phyloP scores from a whole-genome alignment of 1,139 yeast genomes.

The Blastobotrys aristatus region DNA sequence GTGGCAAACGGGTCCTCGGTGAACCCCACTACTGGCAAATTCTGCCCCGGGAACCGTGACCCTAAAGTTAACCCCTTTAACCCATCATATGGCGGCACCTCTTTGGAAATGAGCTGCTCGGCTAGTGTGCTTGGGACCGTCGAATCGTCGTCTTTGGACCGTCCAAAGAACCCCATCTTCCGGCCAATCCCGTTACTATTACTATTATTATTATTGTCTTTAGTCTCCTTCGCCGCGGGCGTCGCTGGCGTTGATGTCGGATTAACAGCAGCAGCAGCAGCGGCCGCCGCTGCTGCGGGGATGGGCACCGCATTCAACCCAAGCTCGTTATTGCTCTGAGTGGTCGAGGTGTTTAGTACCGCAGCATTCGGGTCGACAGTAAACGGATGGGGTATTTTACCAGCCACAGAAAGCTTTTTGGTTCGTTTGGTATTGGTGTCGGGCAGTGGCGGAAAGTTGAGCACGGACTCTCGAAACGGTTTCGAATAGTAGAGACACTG shows the following conservation, averaged over 20 bases:
- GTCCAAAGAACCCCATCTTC: conserved; percentile 15
- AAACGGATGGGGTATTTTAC: conserved; percentile 35
- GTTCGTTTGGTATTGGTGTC: conserved; percentile 16
- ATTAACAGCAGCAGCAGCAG: too few species aligned
- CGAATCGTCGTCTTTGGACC: conserved; percentile 2
- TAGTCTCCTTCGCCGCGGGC: conserved; percentile 1
- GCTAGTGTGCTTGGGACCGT: conserved; percentile 1
- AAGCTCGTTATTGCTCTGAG: conserved; percentile 14
- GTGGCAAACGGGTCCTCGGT: conserved; percentile 50
- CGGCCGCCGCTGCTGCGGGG: conserved; percentile 2
- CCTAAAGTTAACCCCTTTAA: conserved; percentile 32
- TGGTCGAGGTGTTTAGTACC: conserved; percentile 15
- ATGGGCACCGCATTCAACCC: conserved; percentile 14
- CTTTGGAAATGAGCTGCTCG: conserved; percentile 10
- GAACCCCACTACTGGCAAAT: conserved; percentile 45
- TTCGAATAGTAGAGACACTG: conserved; percentile 80
- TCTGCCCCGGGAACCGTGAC: conserved; percentile 34
- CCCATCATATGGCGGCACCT: conserved; percentile 27
- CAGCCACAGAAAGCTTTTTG: conserved; percentile 29
- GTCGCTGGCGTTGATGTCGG: too few species aligned
- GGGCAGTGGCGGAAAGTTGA: conserved; percentile 40
- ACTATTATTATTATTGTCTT: too few species aligned
- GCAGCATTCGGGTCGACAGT: conserved; percentile 31
- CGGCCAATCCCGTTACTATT: conserved; percentile 8
- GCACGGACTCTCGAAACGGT: conserved; percentile 57